A percentile compares a stretch with the other conserved stretches of the same genome.
Evolutionary conservation across 2,329 filamentous ascomycete species (phyloP).

Genomic region (Alternaria novae-zelandiae): DNA sequence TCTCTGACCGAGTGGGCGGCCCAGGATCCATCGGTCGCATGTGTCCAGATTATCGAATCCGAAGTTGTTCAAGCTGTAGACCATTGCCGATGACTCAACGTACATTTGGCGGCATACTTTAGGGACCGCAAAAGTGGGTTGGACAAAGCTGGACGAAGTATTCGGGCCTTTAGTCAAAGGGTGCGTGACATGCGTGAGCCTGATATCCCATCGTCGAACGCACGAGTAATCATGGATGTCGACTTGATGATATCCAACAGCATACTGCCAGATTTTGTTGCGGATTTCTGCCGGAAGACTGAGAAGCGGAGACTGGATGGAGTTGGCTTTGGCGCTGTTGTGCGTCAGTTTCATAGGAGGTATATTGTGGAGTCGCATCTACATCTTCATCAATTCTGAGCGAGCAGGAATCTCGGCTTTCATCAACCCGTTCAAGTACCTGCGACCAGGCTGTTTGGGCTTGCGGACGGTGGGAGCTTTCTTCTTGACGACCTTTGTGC

Average conservation of each 20-base stretch:
- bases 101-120: constrained; percentile 20
- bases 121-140: constrained; percentile 1
- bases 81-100: constrained; percentile 11
- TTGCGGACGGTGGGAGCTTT: not conserved
- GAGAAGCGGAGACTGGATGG: constrained; percentile 16
- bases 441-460: not conserved
- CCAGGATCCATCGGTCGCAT: constrained; percentile 15
- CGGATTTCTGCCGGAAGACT: constrained; percentile 20
- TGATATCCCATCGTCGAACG: not conserved
- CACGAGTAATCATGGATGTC: not conserved
- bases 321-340: constrained; percentile 13
- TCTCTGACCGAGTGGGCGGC: constrained; percentile 10
- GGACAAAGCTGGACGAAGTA: not conserved
- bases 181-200: not conserved
- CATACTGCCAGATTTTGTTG: constrained; percentile 18
- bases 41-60: not conserved
- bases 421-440: constrained; percentile 1
- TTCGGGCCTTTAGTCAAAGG: not conserved
- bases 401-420: not conserved
- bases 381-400: constrained; percentile 9
- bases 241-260: constrained; percentile 10
- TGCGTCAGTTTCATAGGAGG: not conserved
- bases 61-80: constrained; percentile 16
- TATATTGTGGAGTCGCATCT: not conserved
- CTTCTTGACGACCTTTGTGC: not conserved